Base-by-base conservation (phyloP, 192 early-diverging fungal genomes). In the Backusella parvicylindrica region DNA sequence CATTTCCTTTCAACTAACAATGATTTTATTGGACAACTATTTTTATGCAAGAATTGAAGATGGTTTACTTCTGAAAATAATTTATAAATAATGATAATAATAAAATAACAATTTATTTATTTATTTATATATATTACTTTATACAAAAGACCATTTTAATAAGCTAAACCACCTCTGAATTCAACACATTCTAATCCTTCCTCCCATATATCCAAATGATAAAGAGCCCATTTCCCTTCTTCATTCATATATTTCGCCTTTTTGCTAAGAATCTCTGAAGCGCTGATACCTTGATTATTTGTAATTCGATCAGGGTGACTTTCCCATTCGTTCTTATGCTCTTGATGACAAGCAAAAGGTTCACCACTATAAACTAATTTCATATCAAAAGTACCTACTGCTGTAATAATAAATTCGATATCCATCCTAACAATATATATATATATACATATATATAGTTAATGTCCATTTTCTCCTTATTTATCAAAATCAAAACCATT, bases 391-490 rank as follows among this genome's bases (percentile, higher is more conserved):
- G 72, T 68, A 30, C 77, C 74, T 0, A 63, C 12, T 1, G 77
- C 77, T 12, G 77, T 74, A 31, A 65, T 68, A 65, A 79, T 68
- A 37, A 79, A 79, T 38, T 79, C 77, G 28, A 79, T 70, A 60
- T 79, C 77, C 65, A 74, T 47, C 68, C 68, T 69, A n/a, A n/a
- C n/a, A n/a, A n/a, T n/a, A n/a, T n/a, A 69, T 21, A 36, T 35
- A 67, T 26, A 23, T 35, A 64, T 23, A 30, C 2, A 26, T n/a
- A 3, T 3, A 8, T 43, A 26, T 60, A 26, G 2, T 26, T 38
- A 38, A 38, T 38, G 11, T 11, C 6, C 37, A 38, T 9, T 4
- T 38, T 12, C 26, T 28, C 23, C 53, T 60, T 60, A 28, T 12
- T 60, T 60, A 60, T 60, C 53, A 60, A 60, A 12, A 67, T 35